Base-by-base conservation (phyloP, 2,329 filamentous ascomycete species). In the Claviceps lovelessii region DNA sequence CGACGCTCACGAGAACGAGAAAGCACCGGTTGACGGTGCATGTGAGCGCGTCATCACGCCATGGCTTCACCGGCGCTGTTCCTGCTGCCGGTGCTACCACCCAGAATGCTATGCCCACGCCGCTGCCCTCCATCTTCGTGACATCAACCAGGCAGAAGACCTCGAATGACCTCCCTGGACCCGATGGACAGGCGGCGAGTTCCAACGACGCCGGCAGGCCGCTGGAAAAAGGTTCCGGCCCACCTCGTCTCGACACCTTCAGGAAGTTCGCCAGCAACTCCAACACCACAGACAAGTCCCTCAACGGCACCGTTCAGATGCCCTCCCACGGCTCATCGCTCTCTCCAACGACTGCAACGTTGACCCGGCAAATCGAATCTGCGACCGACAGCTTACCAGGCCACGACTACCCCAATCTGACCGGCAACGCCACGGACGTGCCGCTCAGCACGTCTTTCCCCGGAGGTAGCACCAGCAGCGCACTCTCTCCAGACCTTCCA, bases 1-100 rank as follows among this genome's bases (percentile, higher is more conserved):
- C 59, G 8, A 58, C 59, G 8, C 51, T 58, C 7, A 65, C 59
- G 4, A 62, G 47, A 10, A 63, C 58, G 6, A 56, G 6, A 44
- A 58, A 53, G 15, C 49, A 15, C 15, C 48, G 28, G 9, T 57
- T 58, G 2, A 61, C 61, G 4, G 50, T 61, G 7, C 58, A 51
- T 10, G 31, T 54, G 15, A 58, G 56, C 13, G 58, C 56, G 23
- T 61, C 17, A 5, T 13, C 37, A 15, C 4, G 2, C 11, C 37
- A 15, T 5, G 15, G 11, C 37, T 39, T 13, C 37, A 15, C 37
- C 37, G 57, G 17, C 49, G 51, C 33, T 59, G 19, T 7, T n/a
- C 3, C 42, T 5, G 6, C 17, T 4, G 41, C 33, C 33, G 4
- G 33, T 10, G 9, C 6, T 3, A 10, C 33, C 9, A 35, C 4